Base-by-base conservation (phyloP, 139 green algal species). In the Micractinium conductrix region DNA sequence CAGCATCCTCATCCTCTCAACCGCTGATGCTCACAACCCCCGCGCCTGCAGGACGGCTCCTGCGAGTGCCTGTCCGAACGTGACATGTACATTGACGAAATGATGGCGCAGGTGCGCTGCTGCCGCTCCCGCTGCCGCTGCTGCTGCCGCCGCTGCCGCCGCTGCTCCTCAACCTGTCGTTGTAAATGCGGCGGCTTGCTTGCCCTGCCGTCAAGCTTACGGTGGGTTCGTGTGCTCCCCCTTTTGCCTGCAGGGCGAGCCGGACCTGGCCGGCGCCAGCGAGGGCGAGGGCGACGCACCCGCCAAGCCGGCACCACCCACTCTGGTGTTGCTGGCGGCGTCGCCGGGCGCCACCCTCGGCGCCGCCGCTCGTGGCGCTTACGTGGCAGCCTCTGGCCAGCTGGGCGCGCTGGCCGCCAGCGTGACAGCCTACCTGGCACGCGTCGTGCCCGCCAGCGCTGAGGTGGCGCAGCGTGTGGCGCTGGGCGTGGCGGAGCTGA, bases 101-200 rank as follows among this genome's bases (percentile, higher is more conserved):
- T 91, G 63, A 80, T 91, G 73, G 86, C 75, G 10, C 81, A 82
- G 74, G n/a, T n/a, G n/a, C n/a, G n/a, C n/a, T n/a, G n/a, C n/a
- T n/a, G n/a, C n/a, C n/a, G n/a, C n/a, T n/a, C n/a, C n/a, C n/a
- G n/a, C n/a, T n/a, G n/a, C n/a, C n/a, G n/a, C n/a, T n/a, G n/a
- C n/a, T n/a, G n/a, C n/a, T n/a, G n/a, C n/a, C n/a, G n/a, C n/a
- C n/a, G n/a, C n/a, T n/a, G n/a, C n/a, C n/a, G n/a, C n/a, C n/a
- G n/a, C n/a, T n/a, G n/a, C n/a, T n/a, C n/a, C n/a, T n/a, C n/a
- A n/a, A n/a, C n/a, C n/a, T n/a, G n/a, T n/a, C n/a, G n/a, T n/a
- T n/a, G n/a, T n/a, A n/a, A n/a, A n/a, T n/a, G n/a, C n/a, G n/a
- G n/a, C n/a, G n/a, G n/a, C n/a, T n/a, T n/a, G n/a, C n/a, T n/a